Base-by-base conservation (phyloP, 306 rosid species). In the Prosopis cineraria region DNA sequence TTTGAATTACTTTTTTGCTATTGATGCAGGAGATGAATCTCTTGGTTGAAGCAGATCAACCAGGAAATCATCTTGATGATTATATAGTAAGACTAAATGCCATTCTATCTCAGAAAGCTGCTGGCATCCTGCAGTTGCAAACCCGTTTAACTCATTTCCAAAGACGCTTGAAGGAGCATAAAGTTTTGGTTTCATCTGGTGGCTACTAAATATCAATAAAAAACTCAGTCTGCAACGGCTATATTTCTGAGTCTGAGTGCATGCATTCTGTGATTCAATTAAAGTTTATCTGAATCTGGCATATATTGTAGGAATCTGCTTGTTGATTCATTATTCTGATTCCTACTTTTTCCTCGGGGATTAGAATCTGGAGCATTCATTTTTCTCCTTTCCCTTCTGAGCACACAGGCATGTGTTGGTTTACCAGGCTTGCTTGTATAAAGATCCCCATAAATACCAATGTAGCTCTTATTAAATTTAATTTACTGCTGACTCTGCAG, bases 31-130 rank as follows among this genome's bases (percentile, higher is more conserved):
- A 96, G 81, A 96, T 96, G 99, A 89, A 88, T 84, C 96, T 96
- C 58, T 87, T 96, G 89, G 98, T 93, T 36, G 97, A 90, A 81
- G 99, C 98, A 75, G 99, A 93, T 84, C 96, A 91, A 81, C 99
- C 99, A 30, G 99, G 97, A 72, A 96, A 93, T 86, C 96, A 90
- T 68, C 88, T 96, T 60, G 98, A 96, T 53, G 91, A 79, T 77
- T 96, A 96, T 67, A 63, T 96, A 75, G 82, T 89, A 25, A 88
- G 91, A 87, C 80, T 96, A 83, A 96, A 96, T 70, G 75, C 86
- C 76, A 93, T 96, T 90, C 90, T 96, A 77, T 96, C 99, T 65
- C 99, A 96, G 87, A 96, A 96, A 88, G 96, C 99, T 73, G 90
- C 98, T 52, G 97, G 93, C 77, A 96, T 96, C 82, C 80, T 91